Conservation (phyloP, 805 yeast species). For the Starmerella geochares region DNA sequence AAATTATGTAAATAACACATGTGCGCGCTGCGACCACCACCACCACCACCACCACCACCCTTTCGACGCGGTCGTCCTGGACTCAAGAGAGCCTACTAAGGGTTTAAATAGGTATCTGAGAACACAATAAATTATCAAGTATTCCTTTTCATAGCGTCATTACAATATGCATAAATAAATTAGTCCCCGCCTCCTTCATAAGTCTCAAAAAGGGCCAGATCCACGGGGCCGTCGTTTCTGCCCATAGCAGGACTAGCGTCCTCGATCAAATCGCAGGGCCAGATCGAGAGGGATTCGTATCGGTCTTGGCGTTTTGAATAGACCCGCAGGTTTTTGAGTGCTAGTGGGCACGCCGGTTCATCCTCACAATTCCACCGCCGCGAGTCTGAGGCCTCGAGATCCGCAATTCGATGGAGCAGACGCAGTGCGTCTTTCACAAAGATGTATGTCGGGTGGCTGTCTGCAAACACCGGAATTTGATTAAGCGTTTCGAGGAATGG, state of each 20-base stretch:
- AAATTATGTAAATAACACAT: slow-evolving; percentile 6
- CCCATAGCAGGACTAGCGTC: slow-evolving; percentile 43
- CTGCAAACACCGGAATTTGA: slow-evolving; percentile 17
- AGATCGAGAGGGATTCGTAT: slow-evolving; percentile 35
- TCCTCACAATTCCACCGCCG: slow-evolving; percentile 1
- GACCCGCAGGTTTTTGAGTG: slow-evolving; percentile 21
- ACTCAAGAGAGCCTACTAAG: too few relatives aligned
- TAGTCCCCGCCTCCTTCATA: slow-evolving; percentile 33
- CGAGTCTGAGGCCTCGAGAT: neutral
- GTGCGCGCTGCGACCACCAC: too few relatives aligned
- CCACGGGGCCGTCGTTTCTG: slow-evolving; percentile 45
- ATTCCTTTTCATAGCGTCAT: neutral
- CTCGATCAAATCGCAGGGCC: slow-evolving; percentile 50
- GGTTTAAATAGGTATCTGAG: too few relatives aligned
- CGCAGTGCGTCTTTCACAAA: slow-evolving; percentile 20
- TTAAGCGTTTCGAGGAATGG: slow-evolving; percentile 11
- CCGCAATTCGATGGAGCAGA: slow-evolving; percentile 11
- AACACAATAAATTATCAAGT: neutral
- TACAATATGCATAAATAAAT: slow-evolving; percentile 6
- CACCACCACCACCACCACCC: too few relatives aligned
- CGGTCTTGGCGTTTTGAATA: slow-evolving; percentile 23
- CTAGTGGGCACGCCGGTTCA: neutral
- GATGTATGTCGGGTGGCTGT: slow-evolving; percentile 11
- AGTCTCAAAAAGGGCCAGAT: slow-evolving; percentile 46
- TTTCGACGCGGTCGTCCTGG: too few relatives aligned